Base-by-base conservation (phyloP, 2,329 filamentous ascomycete genomes). In the Fusarium agapanthi region DNA sequence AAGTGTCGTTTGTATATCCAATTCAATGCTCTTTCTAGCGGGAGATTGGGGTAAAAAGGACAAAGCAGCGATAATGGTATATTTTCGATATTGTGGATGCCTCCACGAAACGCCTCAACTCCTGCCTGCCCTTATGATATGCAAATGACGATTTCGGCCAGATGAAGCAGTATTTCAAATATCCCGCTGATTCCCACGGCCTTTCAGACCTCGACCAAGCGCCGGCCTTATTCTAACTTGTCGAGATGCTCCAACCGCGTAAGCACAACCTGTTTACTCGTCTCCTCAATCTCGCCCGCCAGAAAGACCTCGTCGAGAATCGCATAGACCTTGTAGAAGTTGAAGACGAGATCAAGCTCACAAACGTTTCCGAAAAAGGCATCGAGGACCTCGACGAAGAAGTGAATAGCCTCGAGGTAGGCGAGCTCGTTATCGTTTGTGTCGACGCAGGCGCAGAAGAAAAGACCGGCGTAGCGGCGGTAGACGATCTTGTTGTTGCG, bases 401-500 rank as follows among this genome's bases (percentile, higher is more conserved):
- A 99, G 84, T 99, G 96, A 79, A 99, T 98, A 12, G 95, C 96
- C 84, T 99, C 96, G 67, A 99, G 88, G 80, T 95, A 98, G 32
- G 96, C 95, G 69, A 99, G 87, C 86, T 99, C 96, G 84, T 98
- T 99, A 84, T 99, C 96, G 83, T 98, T 98, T 57, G 95, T 97
- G 84, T 99, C 96, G 81, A 99, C 96, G 84, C 96, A 98, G 60
- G 95, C 97, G 87, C 96, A 99, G 87, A 99, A 99, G 89, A 99
- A 99, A 66, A 99, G 90, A 1, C 96, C 96, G 0, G 96, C 96
- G 84, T 99, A 99, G 71, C 96, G 93, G 48, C 97, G 92, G 86
- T 99, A 99, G 60, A 99, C 94, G 78, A 99, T 93, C 86, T 98
- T 98, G 81, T 95, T 95, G 84, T 95, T 93, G 75, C 94, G 93